Evolutionary conservation across 1,284 basidiomycete genomes (phyloP).

Genomic region (Irpex sp.): DNA sequence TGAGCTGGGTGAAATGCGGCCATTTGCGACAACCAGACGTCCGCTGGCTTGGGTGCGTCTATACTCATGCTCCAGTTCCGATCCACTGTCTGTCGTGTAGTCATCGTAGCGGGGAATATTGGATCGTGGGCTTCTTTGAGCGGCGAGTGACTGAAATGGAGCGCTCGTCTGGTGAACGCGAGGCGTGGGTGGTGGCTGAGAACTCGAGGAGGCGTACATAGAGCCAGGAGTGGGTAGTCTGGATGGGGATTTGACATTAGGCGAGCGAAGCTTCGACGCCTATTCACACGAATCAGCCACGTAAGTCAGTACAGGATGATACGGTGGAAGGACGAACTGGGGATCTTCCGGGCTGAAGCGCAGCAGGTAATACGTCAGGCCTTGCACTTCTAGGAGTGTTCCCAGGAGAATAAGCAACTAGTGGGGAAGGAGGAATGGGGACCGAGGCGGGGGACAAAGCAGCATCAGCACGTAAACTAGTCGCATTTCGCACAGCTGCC

Average conservation of each 20-base stretch:
- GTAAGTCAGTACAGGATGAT: not conserved
- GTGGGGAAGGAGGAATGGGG: not conserved
- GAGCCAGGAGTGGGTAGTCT: not conserved
- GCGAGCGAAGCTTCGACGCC: not conserved
- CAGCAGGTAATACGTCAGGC: not conserved
- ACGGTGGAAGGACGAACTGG: not conserved
- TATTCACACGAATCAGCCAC: not conserved
- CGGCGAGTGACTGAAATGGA: not conserved
- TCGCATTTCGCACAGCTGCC: not conserved
- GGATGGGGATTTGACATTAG: not conserved
- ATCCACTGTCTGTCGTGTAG: conserved; percentile 23
- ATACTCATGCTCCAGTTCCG: conserved; percentile 26
- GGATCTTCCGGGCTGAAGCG: not conserved
- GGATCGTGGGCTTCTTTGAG: conserved; percentile 11
- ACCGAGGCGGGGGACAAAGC: not conserved
- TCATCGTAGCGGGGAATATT: conserved; percentile 13
- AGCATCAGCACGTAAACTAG: not conserved
- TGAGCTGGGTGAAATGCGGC: conserved; percentile 42
- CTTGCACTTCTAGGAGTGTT: not conserved
- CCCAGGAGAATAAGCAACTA: not conserved
- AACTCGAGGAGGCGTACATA: not conserved
- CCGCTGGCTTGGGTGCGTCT: conserved; percentile 29
- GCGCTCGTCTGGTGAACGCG: not conserved
- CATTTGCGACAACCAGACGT: conserved; percentile 51
- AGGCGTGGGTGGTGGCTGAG: not conserved